phyloP scores from a whole-genome alignment of 2,329 filamentous ascomycete genomes.

The Botrytis fragariae region DNA sequence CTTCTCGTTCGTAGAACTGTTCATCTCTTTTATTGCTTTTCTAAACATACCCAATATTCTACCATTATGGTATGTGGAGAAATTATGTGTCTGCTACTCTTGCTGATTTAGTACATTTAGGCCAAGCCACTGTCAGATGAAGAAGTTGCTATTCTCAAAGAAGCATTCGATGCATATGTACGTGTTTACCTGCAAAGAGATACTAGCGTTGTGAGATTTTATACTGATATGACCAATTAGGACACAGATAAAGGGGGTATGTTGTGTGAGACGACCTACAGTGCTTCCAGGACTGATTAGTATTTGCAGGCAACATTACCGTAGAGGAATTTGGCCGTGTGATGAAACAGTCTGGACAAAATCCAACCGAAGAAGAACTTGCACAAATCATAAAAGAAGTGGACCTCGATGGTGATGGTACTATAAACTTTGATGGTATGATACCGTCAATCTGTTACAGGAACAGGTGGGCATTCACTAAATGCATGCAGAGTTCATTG shows the following conservation, averaged over 20 bases:
- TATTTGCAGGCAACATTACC: conserved; percentile 16
- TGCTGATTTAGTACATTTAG: conserved; percentile 3
- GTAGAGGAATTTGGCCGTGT: conserved; percentile 22
- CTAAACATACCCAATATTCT: neutral
- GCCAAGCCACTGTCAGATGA: conserved; percentile 18
- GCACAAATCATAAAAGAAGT: conserved; percentile 68
- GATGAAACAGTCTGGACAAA: conserved; percentile 20
- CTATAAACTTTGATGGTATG: conserved; percentile 61
- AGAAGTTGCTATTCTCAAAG: conserved; percentile 19
- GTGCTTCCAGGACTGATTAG: neutral
- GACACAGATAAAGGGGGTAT: conserved; percentile 21
- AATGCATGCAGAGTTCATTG: conserved; percentile 40
- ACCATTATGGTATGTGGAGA: neutral
- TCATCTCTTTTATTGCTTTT: neutral
- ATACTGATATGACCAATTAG: conserved; percentile 1
- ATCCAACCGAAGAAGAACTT: conserved; percentile 44
- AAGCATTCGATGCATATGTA: conserved; percentile 22
- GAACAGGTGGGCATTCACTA: neutral
- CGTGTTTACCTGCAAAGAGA: neutral
- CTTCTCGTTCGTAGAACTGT: neutral
- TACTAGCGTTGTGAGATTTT: neutral
- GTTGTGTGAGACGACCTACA: neutral
- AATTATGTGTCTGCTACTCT: rapidly evolving
- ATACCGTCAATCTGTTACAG: neutral
- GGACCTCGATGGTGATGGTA: conserved; percentile 62